These are phyloP conservation scores for Colletotrichum acutatum DNA, from an alignment of 2,329 filamentous ascomycete genomes.

Conservation along the genomic window DNA sequence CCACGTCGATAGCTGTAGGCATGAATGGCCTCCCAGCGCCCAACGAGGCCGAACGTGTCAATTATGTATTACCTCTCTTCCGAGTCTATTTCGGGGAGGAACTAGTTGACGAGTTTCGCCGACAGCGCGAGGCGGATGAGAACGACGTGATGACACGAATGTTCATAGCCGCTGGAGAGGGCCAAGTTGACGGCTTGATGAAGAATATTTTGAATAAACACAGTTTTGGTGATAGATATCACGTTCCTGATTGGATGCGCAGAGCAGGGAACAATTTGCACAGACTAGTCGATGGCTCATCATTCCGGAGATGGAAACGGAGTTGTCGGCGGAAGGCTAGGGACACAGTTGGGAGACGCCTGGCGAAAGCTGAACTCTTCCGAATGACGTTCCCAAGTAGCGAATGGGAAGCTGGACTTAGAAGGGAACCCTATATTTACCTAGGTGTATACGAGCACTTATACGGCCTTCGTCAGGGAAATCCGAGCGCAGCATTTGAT, in stretches of 20 bases:
- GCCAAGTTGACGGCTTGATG: too few species aligned
- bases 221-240: too few species aligned
- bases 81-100: neutral
- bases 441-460: neutral
- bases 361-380: too few species aligned
- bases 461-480: neutral
- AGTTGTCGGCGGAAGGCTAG: too few species aligned
- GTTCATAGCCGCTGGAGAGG: too few species aligned
- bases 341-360: too few species aligned
- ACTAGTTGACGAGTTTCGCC: neutral
- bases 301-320: too few species aligned
- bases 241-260: too few species aligned
- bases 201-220: too few species aligned
- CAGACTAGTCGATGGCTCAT: too few species aligned
- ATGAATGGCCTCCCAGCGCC: neutral
- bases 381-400: neutral
- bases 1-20: neutral
- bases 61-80: neutral
- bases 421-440: neutral
- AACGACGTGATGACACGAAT: neutral
- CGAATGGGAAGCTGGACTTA: neutral
- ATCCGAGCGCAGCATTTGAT: neutral
- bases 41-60: neutral
- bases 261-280: too few species aligned
- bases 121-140: neutral